Base-by-base conservation (phyloP, 225 moss, liverwort and hornwort genomes). In the Asterella californica region DNA sequence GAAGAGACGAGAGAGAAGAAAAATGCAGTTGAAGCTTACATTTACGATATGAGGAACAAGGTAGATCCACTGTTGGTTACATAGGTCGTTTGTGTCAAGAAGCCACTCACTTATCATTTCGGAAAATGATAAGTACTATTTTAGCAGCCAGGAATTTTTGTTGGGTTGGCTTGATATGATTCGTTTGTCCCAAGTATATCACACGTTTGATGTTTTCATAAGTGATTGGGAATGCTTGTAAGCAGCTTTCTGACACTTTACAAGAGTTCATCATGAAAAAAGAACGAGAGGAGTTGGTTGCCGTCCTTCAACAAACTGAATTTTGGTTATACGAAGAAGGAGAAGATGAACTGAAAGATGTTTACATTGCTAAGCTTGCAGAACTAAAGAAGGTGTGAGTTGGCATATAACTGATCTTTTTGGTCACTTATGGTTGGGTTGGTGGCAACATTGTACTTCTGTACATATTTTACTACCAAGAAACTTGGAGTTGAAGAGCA, bases 1-100 rank as follows among this genome's bases (percentile, higher is more conserved):
- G 95, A 95, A 85, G 95, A 95, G 85, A 95, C 93, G 47, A 95
- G 93, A 82, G 93, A 95, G 75, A 92, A 90, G 82, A 95, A 95
- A 82, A 95, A 95, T 76, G 93, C 93, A 0, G 95, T 95, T 59
- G 93, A 95, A 83, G 91, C 93, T 33, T 95, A 95, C 83, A 93
- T 95, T 46, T 95, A 95, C 77, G 88, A 92, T 57, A 95, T 95
- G 95, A 80, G 93, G 78, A 95, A 92, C 83, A 93, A 92, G 87
- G 87, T 89, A 57, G 46, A 49, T 9, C 70, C 15, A 9, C 33
- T n/a, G 2, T 63, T 63, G 42, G 42, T 42, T 42, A 10, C 42
- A 69, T 1, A 61, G 60, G 9, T 38, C 17, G 21, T 11, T 10
- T 62, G 62, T 29, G n/a, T 27, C 10, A 3, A n/a, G 29, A 62